Evolutionary conservation across 768 basidiomycete genomes (phyloP).

Genomic region (Harrya chromipes): DNA sequence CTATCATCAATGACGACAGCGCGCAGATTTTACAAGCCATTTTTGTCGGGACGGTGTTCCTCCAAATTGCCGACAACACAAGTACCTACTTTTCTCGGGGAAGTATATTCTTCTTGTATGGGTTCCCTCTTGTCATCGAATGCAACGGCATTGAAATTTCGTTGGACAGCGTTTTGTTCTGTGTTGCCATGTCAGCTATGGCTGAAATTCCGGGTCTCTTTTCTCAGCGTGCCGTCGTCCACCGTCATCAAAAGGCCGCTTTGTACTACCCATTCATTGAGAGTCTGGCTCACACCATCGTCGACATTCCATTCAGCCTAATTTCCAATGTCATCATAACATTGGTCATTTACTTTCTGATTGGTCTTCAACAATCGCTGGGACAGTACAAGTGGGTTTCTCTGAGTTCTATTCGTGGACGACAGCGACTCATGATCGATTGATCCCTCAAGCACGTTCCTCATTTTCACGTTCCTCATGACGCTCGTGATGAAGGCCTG

Average conservation of each 20-base stretch:
- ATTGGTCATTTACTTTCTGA: slow-evolving; percentile 18
- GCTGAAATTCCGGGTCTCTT: slow-evolving; percentile 50
- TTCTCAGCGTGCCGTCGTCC: slow-evolving; percentile 41
- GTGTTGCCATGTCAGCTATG: slow-evolving; percentile 50
- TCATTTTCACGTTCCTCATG: slow-evolving; percentile 43
- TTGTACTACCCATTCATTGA: slow-evolving; percentile 51
- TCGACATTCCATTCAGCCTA: slow-evolving; percentile 43
- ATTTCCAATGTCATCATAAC: slow-evolving; percentile 11
- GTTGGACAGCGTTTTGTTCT: slow-evolving; percentile 45
- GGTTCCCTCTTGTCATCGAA: neutral
- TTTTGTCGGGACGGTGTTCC: slow-evolving; percentile 39
- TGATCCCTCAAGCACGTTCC: too few species aligned
- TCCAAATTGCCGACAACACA: slow-evolving; percentile 36
- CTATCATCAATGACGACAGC: slow-evolving; percentile 28
- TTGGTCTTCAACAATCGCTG: slow-evolving; percentile 15
- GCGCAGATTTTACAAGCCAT: slow-evolving; percentile 26
- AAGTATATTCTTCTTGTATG: slow-evolving; percentile 73
- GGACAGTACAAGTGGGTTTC: slow-evolving; percentile 8
- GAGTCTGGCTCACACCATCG: slow-evolving; percentile 40
- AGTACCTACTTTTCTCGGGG: slow-evolving; percentile 51
- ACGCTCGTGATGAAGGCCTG: slow-evolving; percentile 68
- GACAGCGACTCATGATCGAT: too few species aligned
- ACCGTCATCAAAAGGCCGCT: slow-evolving; percentile 41
- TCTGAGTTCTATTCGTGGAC: too few species aligned
- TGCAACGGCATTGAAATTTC: neutral